These are phyloP conservation scores for Dryadomyces quercus-mongolicae DNA, from an alignment of 2,329 filamentous ascomycete genomes.

Conservation along the genomic window DNA sequence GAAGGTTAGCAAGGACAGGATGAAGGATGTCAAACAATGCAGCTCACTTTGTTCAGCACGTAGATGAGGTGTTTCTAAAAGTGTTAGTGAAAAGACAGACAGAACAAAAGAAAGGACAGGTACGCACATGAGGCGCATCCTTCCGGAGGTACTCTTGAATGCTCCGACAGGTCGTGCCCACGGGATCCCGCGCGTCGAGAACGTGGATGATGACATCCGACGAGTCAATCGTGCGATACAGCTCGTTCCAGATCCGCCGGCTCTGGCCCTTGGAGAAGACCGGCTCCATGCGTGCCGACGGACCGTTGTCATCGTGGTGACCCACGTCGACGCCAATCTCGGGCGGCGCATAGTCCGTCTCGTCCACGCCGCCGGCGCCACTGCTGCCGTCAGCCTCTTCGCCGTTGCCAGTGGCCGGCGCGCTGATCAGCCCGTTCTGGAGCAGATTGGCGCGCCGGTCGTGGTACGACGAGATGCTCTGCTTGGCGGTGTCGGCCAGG, in stretches of 20 bases:
- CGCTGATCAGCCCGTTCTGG: slow-evolving; percentile 54
- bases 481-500: slow-evolving; percentile 65
- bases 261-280: slow-evolving; percentile 93
- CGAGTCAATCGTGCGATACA: slow-evolving; percentile 69
- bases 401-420: slow-evolving; percentile 16
- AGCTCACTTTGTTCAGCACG: slow-evolving; percentile 59
- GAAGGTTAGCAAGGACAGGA: not conserved
- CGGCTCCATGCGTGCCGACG: slow-evolving; percentile 57
- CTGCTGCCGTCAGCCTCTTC: slow-evolving; percentile 51
- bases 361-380: slow-evolving; percentile 35
- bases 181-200: slow-evolving; percentile 75
- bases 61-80: slow-evolving; percentile 72
- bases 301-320: slow-evolving; percentile 16
- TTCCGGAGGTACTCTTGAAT: slow-evolving; percentile 89
- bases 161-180: slow-evolving; percentile 80
- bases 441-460: slow-evolving; percentile 54
- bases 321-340: slow-evolving; percentile 7
- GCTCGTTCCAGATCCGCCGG: slow-evolving; percentile 94
- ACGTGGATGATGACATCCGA: slow-evolving; percentile 96
- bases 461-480: slow-evolving; percentile 70
- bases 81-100: not conserved
- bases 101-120: too few relatives aligned
- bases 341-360: slow-evolving; percentile 18
- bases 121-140: slow-evolving; percentile 63
- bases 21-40: too few relatives aligned